Evolutionary conservation across 1,139 yeast genomes (phyloP).

Genomic region (Kodamaea sp.): DNA sequence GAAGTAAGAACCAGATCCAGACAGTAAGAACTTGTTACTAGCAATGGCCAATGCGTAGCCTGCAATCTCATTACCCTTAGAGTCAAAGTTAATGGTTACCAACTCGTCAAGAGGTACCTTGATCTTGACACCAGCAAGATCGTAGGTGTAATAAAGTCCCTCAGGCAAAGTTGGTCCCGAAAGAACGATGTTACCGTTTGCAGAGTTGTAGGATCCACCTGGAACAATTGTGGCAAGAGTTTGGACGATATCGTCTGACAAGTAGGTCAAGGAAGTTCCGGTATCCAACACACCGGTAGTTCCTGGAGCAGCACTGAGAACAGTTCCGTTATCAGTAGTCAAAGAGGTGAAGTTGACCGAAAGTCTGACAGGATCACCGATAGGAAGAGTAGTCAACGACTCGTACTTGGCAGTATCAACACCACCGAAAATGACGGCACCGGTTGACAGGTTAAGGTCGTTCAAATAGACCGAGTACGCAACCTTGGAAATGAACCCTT

Average conservation of each 20-base stretch:
- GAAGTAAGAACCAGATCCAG: too few relatives aligned
- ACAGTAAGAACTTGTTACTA: too few relatives aligned
- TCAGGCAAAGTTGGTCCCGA: constrained; percentile 2
- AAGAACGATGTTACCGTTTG: constrained; percentile 1
- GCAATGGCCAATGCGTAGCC: too few relatives aligned
- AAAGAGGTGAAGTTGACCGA: constrained; percentile 10
- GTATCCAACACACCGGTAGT: constrained; percentile 53
- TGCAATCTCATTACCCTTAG: too few relatives aligned
- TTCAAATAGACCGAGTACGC: constrained; percentile 40
- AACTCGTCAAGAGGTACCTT: constrained; percentile 9
- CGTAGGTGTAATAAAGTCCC: constrained; percentile 3
- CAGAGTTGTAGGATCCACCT: constrained; percentile 1
- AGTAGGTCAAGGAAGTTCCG: constrained; percentile 62
- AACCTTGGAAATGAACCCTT: constrained; percentile 9
- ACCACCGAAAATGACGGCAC: constrained; percentile 60
- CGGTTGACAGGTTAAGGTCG: constrained; percentile 39
- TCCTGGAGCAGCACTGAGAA: neutral
- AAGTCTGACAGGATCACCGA: constrained; percentile 7
- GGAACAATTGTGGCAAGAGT: constrained; percentile 30
- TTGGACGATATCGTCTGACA: constrained; percentile 45
- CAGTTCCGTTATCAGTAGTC: constrained; percentile 4
- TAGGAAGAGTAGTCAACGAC: constrained; percentile 16
- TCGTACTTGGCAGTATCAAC: constrained; percentile 53
- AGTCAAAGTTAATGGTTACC: too few relatives aligned
- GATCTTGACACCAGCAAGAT: constrained; percentile 5